phyloP scores from a whole-genome alignment of 371 early-diverging fungal genomes.

The Mortierella sp. region DNA sequence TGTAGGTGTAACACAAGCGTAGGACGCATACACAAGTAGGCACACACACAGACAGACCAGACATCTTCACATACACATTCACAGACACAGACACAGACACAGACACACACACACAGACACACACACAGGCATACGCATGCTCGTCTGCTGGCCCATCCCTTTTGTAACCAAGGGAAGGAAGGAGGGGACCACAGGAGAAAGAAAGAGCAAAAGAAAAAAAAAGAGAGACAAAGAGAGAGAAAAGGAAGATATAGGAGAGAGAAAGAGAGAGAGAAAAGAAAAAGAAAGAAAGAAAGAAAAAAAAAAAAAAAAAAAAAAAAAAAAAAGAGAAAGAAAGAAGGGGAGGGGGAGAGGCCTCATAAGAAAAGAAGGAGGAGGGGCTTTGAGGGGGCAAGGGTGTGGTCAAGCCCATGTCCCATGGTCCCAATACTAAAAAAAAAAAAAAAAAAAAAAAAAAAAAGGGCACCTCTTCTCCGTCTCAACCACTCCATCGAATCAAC shows the following conservation, averaged over 20 bases:
- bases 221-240: neutral
- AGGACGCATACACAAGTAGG: too few relatives aligned
- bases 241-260: conserved; percentile 8
- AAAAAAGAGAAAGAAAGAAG: too few relatives aligned
- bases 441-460: neutral
- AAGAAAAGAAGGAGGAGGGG: conserved; percentile 1
- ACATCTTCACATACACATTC: too few relatives aligned
- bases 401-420: neutral
- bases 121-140: too few relatives aligned
- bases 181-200: neutral
- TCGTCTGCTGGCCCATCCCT: too few relatives aligned
- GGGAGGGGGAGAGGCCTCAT: neutral
- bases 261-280: neutral
- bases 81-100: too few relatives aligned
- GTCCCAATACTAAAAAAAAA: too few relatives aligned
- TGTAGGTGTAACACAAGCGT: too few relatives aligned
- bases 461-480: neutral
- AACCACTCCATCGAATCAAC: too few relatives aligned
- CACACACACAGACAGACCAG: too few relatives aligned
- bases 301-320: neutral
- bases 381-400: neutral
- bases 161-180: too few relatives aligned
- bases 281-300: neutral
- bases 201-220: neutral
- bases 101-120: too few relatives aligned